These are phyloP conservation scores for Tricholoma saponaceum DNA, from an alignment of 768 basidiomycete genomes.

Conservation along the genomic window DNA sequence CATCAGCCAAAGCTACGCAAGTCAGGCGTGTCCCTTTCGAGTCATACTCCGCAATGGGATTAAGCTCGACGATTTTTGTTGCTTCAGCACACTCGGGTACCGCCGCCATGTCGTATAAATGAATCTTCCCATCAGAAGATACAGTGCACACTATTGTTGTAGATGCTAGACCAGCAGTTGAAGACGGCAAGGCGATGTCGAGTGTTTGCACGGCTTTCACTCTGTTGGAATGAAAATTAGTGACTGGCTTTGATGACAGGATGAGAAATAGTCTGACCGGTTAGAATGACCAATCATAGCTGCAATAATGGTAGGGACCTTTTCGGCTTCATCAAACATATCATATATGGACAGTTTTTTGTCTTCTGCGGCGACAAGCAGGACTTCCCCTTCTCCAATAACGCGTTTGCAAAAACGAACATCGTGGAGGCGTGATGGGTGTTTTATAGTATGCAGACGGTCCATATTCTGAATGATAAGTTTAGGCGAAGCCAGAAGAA, in stretches of 20 bases:
- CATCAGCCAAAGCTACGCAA: constrained; percentile 31
- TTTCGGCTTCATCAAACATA: constrained; percentile 40
- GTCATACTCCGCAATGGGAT: constrained; percentile 17
- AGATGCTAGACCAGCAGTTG: constrained; percentile 25
- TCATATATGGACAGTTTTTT: constrained; percentile 81
- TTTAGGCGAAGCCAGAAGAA: not conserved
- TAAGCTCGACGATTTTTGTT: constrained; percentile 11
- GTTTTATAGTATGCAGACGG: constrained; percentile 65
- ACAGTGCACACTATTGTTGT: constrained; percentile 71
- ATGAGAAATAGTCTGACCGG: constrained; percentile 49
- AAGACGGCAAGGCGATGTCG: constrained; percentile 49
- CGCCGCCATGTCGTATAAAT: constrained; percentile 65
- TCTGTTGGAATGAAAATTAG: constrained; percentile 31
- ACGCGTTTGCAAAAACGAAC: constrained; percentile 68
- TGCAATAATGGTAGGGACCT: constrained; percentile 57
- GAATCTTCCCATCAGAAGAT: constrained; percentile 88
- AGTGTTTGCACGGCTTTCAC: constrained; percentile 79
- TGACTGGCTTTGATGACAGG: not conserved
- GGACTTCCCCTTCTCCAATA: constrained; percentile 54
- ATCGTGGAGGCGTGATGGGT: constrained; percentile 83
- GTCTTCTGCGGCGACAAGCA: constrained; percentile 88
- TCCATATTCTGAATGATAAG: constrained; percentile 67
- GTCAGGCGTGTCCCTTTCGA: constrained; percentile 20
- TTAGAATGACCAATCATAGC: constrained; percentile 79
- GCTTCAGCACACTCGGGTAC: constrained; percentile 33